phyloP scores from a whole-genome alignment of 176 grass and related monocot species.

The Oryza officinalis region DNA sequence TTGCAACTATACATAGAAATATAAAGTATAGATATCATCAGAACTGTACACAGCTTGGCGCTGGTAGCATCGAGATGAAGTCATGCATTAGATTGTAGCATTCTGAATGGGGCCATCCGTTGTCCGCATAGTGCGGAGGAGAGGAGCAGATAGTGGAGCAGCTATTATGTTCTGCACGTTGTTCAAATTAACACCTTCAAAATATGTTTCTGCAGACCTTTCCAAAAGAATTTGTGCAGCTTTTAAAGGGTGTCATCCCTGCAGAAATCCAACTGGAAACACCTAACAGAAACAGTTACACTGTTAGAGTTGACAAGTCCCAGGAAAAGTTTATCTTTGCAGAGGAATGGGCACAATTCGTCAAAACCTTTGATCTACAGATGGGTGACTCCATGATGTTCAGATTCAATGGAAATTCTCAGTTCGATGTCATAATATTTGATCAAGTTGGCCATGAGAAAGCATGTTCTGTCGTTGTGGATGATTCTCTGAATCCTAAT shows the following conservation, averaged over 20 bases:
- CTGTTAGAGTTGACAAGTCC: neutral
- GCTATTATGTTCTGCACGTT: too few species aligned
- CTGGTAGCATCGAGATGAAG: too few species aligned
- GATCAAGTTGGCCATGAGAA: constrained; percentile 6
- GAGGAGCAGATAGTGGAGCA: too few species aligned
- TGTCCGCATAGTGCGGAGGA: too few species aligned
- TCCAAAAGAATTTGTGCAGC: constrained; percentile 1
- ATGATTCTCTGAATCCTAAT: neutral
- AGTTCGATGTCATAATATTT: constrained; percentile 5
- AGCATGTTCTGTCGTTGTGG: neutral
- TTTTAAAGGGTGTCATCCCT: constrained; percentile 5
- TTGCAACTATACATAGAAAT: too few species aligned
- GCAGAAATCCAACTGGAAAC: neutral
- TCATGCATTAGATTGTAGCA: too few species aligned
- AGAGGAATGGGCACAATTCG: neutral
- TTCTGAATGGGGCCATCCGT: too few species aligned
- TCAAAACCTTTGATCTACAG: neutral
- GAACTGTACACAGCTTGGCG: too few species aligned
- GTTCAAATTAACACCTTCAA: neutral
- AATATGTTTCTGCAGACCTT: neutral
- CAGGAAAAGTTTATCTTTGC: constrained; percentile 2
- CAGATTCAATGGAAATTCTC: neutral
- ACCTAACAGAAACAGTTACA: neutral
- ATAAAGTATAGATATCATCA: too few species aligned
- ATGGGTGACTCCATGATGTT: constrained; percentile 1